A percentile compares a stretch with the other conserved stretches of the same genome.
Evolutionary conservation across 2,329 filamentous ascomycete genomes (phyloP).

Genomic region (Ophiostoma piceae): DNA sequence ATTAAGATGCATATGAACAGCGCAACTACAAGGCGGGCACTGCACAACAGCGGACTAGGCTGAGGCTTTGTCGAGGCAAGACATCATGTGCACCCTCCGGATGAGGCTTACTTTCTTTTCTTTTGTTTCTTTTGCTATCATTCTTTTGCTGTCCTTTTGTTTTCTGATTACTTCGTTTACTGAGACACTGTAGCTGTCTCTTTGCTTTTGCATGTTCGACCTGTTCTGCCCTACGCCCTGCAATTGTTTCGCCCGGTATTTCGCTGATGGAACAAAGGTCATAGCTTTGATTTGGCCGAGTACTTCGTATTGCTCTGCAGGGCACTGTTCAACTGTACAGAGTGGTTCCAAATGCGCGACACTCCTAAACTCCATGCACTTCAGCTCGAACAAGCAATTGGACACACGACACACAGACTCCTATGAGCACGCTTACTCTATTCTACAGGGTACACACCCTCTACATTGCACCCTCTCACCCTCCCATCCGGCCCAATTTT

Average conservation of each 20-base stretch:
- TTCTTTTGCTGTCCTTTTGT: no score
- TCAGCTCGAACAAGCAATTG: not conserved
- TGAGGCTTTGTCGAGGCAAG: not conserved
- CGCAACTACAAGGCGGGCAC: not conserved
- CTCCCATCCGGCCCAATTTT: not conserved
- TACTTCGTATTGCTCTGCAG: not conserved
- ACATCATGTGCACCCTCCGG: not conserved
- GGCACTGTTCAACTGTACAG: not conserved
- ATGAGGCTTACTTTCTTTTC: not conserved
- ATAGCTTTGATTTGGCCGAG: not conserved
- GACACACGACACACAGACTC: constrained; percentile 10
- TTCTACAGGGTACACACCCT: not conserved
- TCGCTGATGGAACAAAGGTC: not conserved
- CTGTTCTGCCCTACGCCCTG: not conserved
- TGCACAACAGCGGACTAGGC: not conserved
- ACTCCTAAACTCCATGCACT: not conserved
- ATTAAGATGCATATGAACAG: not conserved
- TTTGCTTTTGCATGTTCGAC: not conserved
- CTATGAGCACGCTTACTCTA: not conserved
- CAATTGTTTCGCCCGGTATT: not conserved
- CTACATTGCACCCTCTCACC: not conserved
- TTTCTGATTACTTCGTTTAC: no score
- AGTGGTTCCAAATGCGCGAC: not conserved
- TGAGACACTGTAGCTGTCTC: not conserved
- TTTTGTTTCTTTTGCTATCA: not conserved